Evolutionary conservation across 225 moss, liverwort and hornwort species (phyloP).

Genomic region (Sphagnum contortum): DNA sequence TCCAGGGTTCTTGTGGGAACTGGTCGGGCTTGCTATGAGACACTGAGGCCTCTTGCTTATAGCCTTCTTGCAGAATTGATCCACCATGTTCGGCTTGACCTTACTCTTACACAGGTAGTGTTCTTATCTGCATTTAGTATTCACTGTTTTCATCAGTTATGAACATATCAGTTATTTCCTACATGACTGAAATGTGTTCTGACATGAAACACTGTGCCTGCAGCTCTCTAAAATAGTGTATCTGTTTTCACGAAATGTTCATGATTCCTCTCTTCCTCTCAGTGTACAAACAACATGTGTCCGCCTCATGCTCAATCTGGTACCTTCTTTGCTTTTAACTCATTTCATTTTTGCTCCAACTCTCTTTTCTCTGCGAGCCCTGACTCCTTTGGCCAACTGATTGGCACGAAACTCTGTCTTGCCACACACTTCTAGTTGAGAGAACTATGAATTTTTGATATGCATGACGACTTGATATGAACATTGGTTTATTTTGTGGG

Average conservation of each 20-base stretch:
- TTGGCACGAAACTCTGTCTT: too few species aligned
- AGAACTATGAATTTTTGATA: too few species aligned
- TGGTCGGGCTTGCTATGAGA: slow-evolving; percentile 98
- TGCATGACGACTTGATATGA: too few species aligned
- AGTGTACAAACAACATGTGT: slow-evolving; percentile 99
- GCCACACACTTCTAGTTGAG: too few species aligned
- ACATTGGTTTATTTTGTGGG: too few species aligned
- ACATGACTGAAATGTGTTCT: neutral
- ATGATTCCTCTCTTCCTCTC: slow-evolving; percentile 95
- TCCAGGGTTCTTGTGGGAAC: slow-evolving; percentile 97
- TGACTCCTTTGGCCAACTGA: too few species aligned
- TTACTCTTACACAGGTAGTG: slow-evolving; percentile 89
- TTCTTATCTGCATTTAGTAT: neutral
- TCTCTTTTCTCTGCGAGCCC: too few species aligned
- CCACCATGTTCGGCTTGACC: slow-evolving; percentile 98
- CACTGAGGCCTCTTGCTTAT: slow-evolving; percentile 94
- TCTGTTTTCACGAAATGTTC: slow-evolving; percentile 94
- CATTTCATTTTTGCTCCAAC: too few species aligned
- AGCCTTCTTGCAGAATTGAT: slow-evolving; percentile 96
- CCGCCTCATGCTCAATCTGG: slow-evolving; percentile 98
- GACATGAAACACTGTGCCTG: slow-evolving; percentile 11
- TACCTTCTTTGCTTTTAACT: slow-evolving; percentile 9
- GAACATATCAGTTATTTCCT: neutral
- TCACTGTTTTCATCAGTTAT: neutral
- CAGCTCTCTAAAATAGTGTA: slow-evolving; percentile 99